Base-by-base conservation (phyloP, 2,329 filamentous ascomycete species). In the Alternaria sp. region DNA sequence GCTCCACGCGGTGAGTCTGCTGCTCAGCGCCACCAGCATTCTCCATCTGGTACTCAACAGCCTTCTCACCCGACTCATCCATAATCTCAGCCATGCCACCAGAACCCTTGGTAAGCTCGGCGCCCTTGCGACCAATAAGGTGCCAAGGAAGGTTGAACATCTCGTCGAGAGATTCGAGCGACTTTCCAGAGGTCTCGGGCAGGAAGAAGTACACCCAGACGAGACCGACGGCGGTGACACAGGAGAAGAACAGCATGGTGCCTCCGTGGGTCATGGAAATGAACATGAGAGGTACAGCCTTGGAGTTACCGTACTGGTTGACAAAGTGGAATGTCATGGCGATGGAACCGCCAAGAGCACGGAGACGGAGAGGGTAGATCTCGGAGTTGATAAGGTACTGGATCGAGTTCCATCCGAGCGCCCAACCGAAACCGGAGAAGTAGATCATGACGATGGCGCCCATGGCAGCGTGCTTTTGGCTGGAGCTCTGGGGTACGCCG, bases 301-400 rank as follows among this genome's bases (percentile, higher is more conserved):
- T 89, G 1, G 88, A 86, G 81, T 92, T 93, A 25, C 91, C 91
- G 75, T 92, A 93, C 79, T 93, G 90, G 78, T 92, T 92, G 63
- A 86, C 89, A 74, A 93, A 93, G 79, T 94, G 91, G 62, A 93
- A 86, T 0, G 88, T 91, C 91, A 93, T 93, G 50, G 90, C 88
- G 74, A 91, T 84, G 0, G 88, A 91, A 0, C 90, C 91, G 19
- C 89, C 88, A 10, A 93, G 80, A 5, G 91, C 90, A 59, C 91
- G 87, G 54, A 94, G 88, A 4, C 91, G 86, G 10, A 93, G 84
- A 1, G 91, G 91, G 81, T 92, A 94, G 64, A 94, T 85, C 75
- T 94, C 91, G 1, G 90, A 90, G 13, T 91, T 93, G 59, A 94
- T 86, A 5, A 94, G 85, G 75, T 93, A 94, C 79, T 93, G 91